Evolutionary conservation across 2,329 filamentous ascomycete genomes (phyloP), one percentile per base, ranked within the genome.

Genomic region (Aspergillus sp.): DNA sequence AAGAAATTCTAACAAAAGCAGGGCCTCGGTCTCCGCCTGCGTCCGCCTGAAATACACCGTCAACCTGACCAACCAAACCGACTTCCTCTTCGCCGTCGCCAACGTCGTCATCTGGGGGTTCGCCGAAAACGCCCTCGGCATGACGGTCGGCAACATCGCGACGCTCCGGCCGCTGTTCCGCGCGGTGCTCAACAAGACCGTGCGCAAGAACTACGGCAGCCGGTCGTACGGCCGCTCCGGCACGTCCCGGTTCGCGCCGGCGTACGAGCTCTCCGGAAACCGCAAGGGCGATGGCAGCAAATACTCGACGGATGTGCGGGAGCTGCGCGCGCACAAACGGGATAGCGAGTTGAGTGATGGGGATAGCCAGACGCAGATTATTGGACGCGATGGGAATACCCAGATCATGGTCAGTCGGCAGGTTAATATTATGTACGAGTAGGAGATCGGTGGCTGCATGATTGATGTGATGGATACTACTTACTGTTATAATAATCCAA

Each of bases 111-210:
- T 76, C 47, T 79, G 76, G 76, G 76, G 76, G 3, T 71, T 78
- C 29, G 69, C 78, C 20, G 78, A 80, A 55, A 75, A 77, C 31
- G 78, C 76, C 9, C 77, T 75, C 16, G 78, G 78, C 16, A 78
- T 81, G 55, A 70, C 76, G 6, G 77, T 79, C 11, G 77, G 76
- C 2, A 78, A 76, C 6, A 65, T 77, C 34, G 75, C 76, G 6
- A 72, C 76, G 3, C 69, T 79, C 1, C 75, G 77, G 0, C 77
- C 77, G 1, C 62, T 80, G 6, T 68, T 79, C 48, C 61, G 62
- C 47, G 52, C 67, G 20, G 48, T 64, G 6, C 50, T 57, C 32
- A 54, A 62, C 19, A 32, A 52, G 40, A 62, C 56, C n/a, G 21
- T 64, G 47, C 36, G 52, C 47, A 55, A 50, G 36, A 58, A 51